These are phyloP conservation scores for Thecamonas trahens DNA, from an alignment of 78 protist genomes.

Conservation along the genomic window DNA sequence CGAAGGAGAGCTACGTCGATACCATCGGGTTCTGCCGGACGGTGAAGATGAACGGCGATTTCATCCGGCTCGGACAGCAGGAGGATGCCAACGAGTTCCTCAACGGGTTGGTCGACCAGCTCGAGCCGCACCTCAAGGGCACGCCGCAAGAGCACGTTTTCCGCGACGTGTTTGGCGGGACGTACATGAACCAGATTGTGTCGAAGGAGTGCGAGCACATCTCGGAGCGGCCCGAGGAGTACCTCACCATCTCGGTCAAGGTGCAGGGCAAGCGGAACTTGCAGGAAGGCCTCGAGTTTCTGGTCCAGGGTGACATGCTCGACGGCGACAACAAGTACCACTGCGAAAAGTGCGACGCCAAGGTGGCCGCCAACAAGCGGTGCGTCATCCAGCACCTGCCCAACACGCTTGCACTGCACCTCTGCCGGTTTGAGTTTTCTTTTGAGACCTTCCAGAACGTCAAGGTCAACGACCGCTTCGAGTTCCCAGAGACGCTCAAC, in stretches of 20 bases:
- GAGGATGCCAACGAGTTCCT: conserved; percentile 40
- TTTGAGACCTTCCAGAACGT: conserved; percentile 11
- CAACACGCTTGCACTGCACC: not conserved
- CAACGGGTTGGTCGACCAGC: conserved; percentile 20
- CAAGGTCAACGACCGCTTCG: conserved; percentile 20
- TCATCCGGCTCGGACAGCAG: conserved; percentile 18
- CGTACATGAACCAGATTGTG: conserved; percentile 2
- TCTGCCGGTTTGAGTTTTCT: conserved; percentile 60
- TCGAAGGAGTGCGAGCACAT: not conserved
- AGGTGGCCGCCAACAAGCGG: conserved; percentile 22
- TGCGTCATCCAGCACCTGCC: not conserved
- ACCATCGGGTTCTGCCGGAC: conserved; percentile 8
- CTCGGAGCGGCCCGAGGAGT: not conserved
- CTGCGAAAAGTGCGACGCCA: conserved; percentile 17
- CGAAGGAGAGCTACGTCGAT: not conserved
- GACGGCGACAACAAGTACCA: conserved; percentile 54
- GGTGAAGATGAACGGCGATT: conserved; percentile 3
- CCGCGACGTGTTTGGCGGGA: conserved; percentile 3
- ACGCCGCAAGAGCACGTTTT: not conserved
- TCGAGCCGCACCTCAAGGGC: conserved; percentile 8
- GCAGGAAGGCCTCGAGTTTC: not conserved
- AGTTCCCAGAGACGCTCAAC: conserved; percentile 36
- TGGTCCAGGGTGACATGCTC: conserved; percentile 31
- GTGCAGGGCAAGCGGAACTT: not conserved
- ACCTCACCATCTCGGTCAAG: not conserved